Evolutionary conservation across 139 green algal species (phyloP), one percentile per base, ranked within the genome.

Genomic region (Desmodesmus armatus): DNA sequence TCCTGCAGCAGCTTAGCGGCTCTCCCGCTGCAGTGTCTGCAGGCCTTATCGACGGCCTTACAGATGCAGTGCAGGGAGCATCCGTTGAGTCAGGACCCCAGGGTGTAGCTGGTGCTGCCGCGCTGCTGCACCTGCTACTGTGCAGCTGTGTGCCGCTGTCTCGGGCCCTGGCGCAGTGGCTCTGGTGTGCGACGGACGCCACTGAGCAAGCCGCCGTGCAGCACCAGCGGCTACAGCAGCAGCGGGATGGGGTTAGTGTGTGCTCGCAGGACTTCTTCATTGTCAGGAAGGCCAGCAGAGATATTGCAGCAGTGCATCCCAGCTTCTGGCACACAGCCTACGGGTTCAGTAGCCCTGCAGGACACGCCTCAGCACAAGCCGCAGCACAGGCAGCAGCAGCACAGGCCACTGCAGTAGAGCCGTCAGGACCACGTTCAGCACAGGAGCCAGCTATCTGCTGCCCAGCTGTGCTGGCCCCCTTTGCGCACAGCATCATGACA

Each of bases 401-500:
- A n/a, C 31, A 21, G 3, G 37, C 23, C 21, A 27, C 77, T 65
- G 77, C 60, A 74, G 77, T 21, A 49, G 62, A 83, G 39, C 35
- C 29, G 60, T 41, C 74, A 70, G 47, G 37, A 40, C 33, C 13
- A 3, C n/a, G n/a, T n/a, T n/a, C n/a, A n/a, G 3, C 44, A 31
- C 51, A n/a, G 76, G 5, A 65, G 51, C 51, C 7, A 7, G 11
- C 37, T 0, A n/a, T 73, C 4, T 75, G 80, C 15, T 90, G 77
- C 31, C 89, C 89, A 1, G 40, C 51, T 5, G 91, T 91, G 71
- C 77, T 92, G 85, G 33, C 44, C 11, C 71, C 87, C 1, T 78
- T 90, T 37, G 85, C 67, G 1, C 51, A 43, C 53, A 63, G 43
- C 62, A 91, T 92, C n/a, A 81, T 92, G 49, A 71, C 87, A 5